Conservation (phyloP, 441 rosid genomes). For the Erodium chrysanthum region DNA sequence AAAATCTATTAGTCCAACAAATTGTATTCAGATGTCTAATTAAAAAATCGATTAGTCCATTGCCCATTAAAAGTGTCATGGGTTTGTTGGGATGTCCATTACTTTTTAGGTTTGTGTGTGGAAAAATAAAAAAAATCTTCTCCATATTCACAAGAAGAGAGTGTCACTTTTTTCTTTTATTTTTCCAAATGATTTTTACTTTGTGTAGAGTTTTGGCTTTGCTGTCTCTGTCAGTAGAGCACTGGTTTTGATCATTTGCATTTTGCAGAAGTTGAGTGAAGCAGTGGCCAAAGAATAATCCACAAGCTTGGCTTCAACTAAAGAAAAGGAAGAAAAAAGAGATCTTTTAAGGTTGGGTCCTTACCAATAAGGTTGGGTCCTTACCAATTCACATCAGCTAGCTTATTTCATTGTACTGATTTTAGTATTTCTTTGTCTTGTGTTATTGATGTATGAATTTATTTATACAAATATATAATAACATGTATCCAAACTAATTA, state of each 20-base stretch:
- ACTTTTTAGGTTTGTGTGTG: neutral
- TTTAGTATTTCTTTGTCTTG: no score
- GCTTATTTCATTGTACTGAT: no score
- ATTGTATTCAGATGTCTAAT: no score
- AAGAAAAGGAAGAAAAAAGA: neutral
- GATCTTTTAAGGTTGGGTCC: neutral
- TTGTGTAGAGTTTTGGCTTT: conserved; percentile 3
- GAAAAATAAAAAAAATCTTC: neutral
- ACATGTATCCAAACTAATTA: no score
- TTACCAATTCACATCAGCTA: no score
- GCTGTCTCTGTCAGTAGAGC: conserved; percentile 13
- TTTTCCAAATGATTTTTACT: neutral
- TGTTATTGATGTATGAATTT: no score
- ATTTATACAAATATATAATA: no score
- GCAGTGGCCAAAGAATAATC: conserved; percentile 30
- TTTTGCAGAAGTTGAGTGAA: conserved; percentile 21
- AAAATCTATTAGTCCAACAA: no score
- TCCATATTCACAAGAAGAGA: neutral
- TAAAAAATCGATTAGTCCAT: no score
- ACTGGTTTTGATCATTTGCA: neutral
- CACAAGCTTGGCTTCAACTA: neutral
- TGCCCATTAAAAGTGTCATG: neutral
- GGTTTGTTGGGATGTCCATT: conserved; percentile 27
- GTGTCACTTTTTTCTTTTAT: neutral
- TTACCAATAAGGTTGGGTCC: no score